phyloP scores from a whole-genome alignment of 1,139 yeast species.

The Scheffersomyces stambukii region DNA sequence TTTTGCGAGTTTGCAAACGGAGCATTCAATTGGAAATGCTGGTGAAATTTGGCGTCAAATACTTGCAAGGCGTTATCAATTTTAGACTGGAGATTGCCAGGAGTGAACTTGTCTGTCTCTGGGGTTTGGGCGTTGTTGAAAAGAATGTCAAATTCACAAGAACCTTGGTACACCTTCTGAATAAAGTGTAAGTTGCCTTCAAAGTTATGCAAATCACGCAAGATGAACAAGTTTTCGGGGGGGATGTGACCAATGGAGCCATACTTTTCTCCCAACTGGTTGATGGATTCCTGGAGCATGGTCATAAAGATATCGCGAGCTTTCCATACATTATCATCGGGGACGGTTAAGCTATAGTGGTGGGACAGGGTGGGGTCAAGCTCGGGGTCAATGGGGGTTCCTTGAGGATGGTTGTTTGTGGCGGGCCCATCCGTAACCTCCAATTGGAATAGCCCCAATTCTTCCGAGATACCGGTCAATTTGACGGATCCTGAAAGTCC shows the following conservation, averaged over 20 bases:
- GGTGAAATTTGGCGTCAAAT: conserved; percentile 54
- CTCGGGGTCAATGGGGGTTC: conserved; percentile 28
- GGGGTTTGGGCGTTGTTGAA: conserved; percentile 49
- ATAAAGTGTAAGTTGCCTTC: conserved; percentile 77
- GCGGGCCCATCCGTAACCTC: conserved; percentile 46
- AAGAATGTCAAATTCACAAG: conserved; percentile 71
- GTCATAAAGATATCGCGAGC: conserved; percentile 75
- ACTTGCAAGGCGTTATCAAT: conserved; percentile 32
- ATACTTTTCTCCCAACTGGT: conserved; percentile 37
- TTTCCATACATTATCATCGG: conserved; percentile 72
- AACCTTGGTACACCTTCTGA: conserved; percentile 71
- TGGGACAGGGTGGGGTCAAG: conserved; percentile 56
- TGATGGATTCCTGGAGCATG: conserved; percentile 63
- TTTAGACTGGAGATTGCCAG: conserved; percentile 35
- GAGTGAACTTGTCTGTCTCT: conserved; percentile 34
- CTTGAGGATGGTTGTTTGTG: conserved; percentile 38
- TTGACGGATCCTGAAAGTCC: conserved; percentile 36
- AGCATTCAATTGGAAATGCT: conserved; percentile 47
- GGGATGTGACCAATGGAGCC: conserved; percentile 32
- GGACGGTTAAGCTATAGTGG: conserved; percentile 66
- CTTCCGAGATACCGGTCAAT: conserved; percentile 52
- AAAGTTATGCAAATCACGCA: conserved; percentile 58
- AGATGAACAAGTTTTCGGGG: conserved; percentile 47
- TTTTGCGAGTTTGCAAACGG: conserved; percentile 49
- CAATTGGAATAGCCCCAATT: conserved; percentile 52